Evolutionary conservation across 306 rosid species (phyloP).

Genomic region (Macrotyloma uniflorum): DNA sequence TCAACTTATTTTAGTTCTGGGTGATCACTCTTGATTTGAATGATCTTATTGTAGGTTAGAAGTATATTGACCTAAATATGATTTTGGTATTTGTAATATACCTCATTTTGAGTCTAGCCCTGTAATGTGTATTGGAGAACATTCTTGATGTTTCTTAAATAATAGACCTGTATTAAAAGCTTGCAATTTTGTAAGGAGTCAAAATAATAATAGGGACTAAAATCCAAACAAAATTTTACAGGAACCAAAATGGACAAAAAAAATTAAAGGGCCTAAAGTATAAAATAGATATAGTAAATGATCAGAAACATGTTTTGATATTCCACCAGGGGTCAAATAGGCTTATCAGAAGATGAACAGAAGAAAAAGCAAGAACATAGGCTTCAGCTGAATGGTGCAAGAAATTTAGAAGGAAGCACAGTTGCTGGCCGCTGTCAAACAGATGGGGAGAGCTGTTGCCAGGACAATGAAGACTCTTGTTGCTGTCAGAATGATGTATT

Average conservation of each 20-base stretch:
- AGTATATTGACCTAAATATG: neutral
- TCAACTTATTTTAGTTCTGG: neutral
- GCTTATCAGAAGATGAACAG: constrained; percentile 82
- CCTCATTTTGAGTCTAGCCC: neutral
- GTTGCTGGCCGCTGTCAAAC: constrained; percentile 1
- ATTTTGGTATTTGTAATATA: neutral
- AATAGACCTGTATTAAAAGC: neutral
- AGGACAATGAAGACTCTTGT: constrained; percentile 45
- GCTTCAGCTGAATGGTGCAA: constrained; percentile 46
- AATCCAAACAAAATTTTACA: neutral
- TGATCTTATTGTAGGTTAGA: neutral
- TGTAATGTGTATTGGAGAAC: neutral
- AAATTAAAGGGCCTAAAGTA: neutral
- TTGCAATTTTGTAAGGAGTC: neutral
- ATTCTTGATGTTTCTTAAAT: neutral
- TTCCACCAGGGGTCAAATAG: constrained; percentile 76
- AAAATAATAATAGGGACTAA: neutral
- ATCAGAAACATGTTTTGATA: constrained; percentile 2
- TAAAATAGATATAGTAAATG: neutral
- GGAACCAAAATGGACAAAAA: neutral
- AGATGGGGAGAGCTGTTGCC: constrained; percentile 53
- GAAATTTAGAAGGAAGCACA: constrained; percentile 42
- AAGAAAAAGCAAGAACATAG: constrained; percentile 58
- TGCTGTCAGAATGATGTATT: constrained; percentile 57
- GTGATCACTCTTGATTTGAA: neutral